These are phyloP conservation scores for Trichothecium sympodiale DNA, from an alignment of 2,329 filamentous ascomycete species.

Conservation along the genomic window DNA sequence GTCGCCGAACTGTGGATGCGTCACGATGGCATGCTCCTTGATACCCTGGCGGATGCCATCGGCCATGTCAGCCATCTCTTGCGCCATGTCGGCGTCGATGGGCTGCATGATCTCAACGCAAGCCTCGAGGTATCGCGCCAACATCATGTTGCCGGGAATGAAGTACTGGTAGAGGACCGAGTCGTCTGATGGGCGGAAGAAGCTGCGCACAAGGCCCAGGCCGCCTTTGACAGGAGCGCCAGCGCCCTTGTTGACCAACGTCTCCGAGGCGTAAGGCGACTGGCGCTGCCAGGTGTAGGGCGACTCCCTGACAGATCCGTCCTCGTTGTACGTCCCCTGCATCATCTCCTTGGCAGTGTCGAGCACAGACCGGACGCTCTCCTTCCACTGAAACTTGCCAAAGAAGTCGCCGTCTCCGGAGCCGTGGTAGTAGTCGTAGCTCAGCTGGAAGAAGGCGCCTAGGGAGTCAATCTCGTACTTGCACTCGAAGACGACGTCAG, in stretches of 20 bases:
- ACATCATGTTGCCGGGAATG: conserved; percentile 85
- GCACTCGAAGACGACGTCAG: conserved; percentile 74
- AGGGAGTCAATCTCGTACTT: conserved; percentile 93
- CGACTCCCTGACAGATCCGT: conserved; percentile 42
- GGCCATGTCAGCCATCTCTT: conserved; percentile 48
- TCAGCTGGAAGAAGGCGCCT: conserved; percentile 74
- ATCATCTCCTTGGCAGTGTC: conserved; percentile 59
- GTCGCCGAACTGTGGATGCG: conserved; percentile 47
- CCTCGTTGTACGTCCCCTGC: conserved; percentile 57
- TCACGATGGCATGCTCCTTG: conserved; percentile 55
- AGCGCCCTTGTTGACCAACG: conserved; percentile 61
- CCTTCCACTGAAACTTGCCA: conserved; percentile 59
- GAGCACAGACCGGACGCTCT: conserved; percentile 60
- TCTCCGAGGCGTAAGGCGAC: conserved; percentile 69
- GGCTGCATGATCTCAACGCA: conserved; percentile 32
- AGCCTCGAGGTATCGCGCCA: conserved; percentile 49
- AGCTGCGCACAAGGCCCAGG: conserved; percentile 76
- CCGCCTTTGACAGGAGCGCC: conserved; percentile 70
- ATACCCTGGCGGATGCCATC: conserved; percentile 50
- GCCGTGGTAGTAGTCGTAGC: conserved; percentile 65
- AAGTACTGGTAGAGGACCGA: conserved; percentile 76
- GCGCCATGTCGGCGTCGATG: conserved; percentile 38
- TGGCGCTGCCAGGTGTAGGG: conserved; percentile 69
- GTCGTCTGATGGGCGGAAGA: conserved; percentile 86
- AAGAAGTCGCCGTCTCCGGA: conserved; percentile 68